phyloP scores from a whole-genome alignment of 1,139 yeast species.

The Taphrina sp. region DNA sequence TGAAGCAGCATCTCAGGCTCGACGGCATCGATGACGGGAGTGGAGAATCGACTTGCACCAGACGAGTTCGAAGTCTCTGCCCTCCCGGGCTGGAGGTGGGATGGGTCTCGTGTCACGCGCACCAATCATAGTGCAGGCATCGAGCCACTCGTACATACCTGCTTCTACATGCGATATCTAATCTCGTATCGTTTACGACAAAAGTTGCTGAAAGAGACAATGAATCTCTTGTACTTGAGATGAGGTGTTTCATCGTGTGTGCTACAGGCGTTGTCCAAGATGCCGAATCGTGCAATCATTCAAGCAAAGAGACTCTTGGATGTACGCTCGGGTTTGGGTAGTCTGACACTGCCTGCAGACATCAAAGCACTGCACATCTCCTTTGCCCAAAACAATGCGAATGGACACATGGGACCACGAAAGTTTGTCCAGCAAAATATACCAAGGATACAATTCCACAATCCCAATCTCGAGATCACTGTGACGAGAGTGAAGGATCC shows the following conservation, averaged over 20 bases:
- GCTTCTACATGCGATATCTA: neutral
- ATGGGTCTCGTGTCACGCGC: no score
- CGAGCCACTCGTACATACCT: neutral
- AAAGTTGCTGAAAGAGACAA: neutral
- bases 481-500: slow-evolving; percentile 5
- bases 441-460: slow-evolving; percentile 26
- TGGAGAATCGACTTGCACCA: no score
- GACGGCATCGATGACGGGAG: no score
- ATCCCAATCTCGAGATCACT: slow-evolving; percentile 11
- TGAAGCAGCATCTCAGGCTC: no score
- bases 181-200: neutral
- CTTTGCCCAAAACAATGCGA: slow-evolving; percentile 23
- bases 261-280: no score
- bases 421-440: slow-evolving; percentile 23
- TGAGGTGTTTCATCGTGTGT: no score
- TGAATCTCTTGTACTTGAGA: neutral
- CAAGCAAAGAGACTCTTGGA: slow-evolving; percentile 11
- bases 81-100: no score
- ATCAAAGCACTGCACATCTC: slow-evolving; percentile 9
- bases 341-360: slow-evolving; percentile 10
- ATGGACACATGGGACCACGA: slow-evolving; percentile 31
- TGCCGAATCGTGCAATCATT: slow-evolving; percentile 21
- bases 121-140: no score
- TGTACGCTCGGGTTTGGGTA: slow-evolving; percentile 11
- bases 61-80: no score